Evolutionary conservation across 163 green algal genomes (phyloP).

Genomic region (Scenedesmus sp.): DNA sequence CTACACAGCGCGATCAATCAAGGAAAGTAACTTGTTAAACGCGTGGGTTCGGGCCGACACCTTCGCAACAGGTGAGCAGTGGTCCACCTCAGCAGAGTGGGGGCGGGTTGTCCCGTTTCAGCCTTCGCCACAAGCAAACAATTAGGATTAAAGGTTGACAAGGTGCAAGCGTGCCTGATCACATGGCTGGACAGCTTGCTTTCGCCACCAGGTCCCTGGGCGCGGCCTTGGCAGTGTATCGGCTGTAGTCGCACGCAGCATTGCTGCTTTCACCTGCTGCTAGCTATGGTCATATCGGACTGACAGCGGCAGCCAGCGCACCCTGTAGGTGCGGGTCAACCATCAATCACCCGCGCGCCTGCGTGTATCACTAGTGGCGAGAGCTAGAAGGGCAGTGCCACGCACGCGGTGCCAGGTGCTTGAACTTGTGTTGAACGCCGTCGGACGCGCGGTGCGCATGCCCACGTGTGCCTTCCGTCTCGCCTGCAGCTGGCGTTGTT

Average conservation of each 20-base stretch:
- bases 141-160: background rate
- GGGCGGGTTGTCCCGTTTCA: background rate
- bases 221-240: background rate
- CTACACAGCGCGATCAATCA: background rate
- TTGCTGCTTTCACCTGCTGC: background rate
- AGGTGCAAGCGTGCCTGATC: background rate
- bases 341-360: conserved; percentile 1
- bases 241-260: background rate
- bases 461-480: background rate
- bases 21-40: background rate
- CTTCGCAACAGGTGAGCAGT: background rate
- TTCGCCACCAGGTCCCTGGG: background rate
- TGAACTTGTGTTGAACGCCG: background rate
- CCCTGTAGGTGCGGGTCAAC: background rate
- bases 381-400: background rate
- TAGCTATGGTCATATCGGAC: background rate
- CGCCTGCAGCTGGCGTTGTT: background rate
- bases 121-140: background rate
- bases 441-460: background rate
- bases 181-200: background rate
- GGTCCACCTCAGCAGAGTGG: conserved; percentile 8
- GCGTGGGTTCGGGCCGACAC: background rate
- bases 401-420: background rate
- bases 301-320: background rate
- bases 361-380: background rate